Evolutionary conservation across 2,329 filamentous ascomycete species (phyloP).

Genomic region (Colletotrichum musae): DNA sequence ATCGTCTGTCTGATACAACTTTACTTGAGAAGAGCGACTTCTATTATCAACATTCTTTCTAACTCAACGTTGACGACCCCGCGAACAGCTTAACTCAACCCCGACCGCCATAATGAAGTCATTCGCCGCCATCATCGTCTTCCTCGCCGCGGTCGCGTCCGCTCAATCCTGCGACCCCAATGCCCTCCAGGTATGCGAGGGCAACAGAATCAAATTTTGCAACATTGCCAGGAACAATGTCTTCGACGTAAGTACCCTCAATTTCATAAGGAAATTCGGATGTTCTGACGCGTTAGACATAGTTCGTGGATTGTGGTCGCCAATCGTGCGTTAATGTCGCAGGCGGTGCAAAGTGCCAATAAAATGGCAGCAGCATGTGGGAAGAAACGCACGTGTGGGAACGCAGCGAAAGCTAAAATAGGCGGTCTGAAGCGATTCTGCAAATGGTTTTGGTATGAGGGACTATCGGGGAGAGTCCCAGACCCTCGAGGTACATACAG

Average conservation of each 20-base stretch:
- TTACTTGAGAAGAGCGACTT: no score
- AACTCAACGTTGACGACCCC: no score
- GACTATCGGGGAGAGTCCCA: no score
- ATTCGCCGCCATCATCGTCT: neutral
- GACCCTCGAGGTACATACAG: no score
- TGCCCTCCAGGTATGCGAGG: constrained; percentile 10
- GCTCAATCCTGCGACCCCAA: constrained; percentile 8
- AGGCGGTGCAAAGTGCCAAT: constrained; percentile 29
- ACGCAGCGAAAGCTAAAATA: no score
- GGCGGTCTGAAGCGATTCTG: no score
- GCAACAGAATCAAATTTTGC: constrained; percentile 27
- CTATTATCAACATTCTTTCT: no score
- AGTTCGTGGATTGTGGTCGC: constrained; percentile 15
- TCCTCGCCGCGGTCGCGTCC: neutral
- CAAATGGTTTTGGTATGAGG: no score
- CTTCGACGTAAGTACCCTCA: constrained; percentile 2
- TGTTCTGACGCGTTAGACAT: neutral
- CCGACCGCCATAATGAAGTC: neutral
- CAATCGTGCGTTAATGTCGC: constrained; percentile 16
- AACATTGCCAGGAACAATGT: constrained; percentile 23
- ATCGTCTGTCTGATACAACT: no score
- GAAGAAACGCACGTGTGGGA: no score
- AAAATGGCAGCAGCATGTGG: neutral
- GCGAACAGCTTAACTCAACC: neutral
- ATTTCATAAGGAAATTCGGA: rapidly evolving